These are phyloP conservation scores for Neonectria ditissima DNA, from an alignment of 2,329 filamentous ascomycete genomes.

Conservation along the genomic window DNA sequence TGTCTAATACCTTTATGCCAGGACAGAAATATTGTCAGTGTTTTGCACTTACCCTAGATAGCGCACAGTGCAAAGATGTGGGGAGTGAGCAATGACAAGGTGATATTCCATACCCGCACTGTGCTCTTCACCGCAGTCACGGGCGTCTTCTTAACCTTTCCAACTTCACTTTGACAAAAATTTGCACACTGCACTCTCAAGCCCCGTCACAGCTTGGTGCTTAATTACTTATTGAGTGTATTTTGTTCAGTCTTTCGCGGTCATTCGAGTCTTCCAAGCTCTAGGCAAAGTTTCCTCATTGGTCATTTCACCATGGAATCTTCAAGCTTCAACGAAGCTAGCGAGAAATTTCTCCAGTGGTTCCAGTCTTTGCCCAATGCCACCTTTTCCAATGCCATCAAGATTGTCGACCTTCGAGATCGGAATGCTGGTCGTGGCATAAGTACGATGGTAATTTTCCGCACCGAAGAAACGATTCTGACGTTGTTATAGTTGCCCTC, in stretches of 20 bases:
- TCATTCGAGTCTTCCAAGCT: background rate
- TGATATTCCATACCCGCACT: background rate
- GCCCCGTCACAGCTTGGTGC: background rate
- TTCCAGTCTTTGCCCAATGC: conserved; percentile 64
- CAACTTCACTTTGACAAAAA: conserved; percentile 1
- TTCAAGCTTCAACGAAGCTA: conserved; percentile 56
- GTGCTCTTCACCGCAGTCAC: conserved; percentile 14
- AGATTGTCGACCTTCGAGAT: conserved; percentile 64
- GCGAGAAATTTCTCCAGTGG: conserved; percentile 64
- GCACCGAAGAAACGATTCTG: conserved; percentile 1
- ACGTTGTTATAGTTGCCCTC: conserved; percentile 78
- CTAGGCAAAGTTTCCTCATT: background rate
- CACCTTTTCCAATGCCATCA: conserved; percentile 64
- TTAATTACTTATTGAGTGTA: too few species aligned
- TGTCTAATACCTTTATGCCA: too few species aligned
- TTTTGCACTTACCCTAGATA: background rate
- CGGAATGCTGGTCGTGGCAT: conserved; percentile 67
- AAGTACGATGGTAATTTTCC: conserved; percentile 50
- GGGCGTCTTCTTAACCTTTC: conserved; percentile 1
- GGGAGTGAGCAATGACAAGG: background rate
- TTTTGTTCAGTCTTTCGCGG: background rate
- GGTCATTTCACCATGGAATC: conserved; percentile 12
- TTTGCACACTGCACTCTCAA: conserved; percentile 22
- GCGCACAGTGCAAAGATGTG: background rate
- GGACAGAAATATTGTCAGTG: too few species aligned